phyloP scores from a whole-genome alignment of 73 alveolate species.

The Paramecium tetraurelia region DNA sequence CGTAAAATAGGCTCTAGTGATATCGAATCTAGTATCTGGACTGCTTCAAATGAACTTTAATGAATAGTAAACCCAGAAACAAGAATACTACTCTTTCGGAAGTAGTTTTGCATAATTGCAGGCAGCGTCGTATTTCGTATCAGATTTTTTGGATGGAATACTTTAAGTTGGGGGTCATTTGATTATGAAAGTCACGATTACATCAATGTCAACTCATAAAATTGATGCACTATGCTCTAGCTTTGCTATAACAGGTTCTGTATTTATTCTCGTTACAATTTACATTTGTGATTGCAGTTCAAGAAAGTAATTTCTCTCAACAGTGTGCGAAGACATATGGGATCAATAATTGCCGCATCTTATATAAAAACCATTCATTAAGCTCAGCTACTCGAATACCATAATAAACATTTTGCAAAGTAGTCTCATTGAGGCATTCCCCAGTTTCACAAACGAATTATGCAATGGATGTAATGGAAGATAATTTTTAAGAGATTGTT shows the following conservation, averaged over 20 bases:
- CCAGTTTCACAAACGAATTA: not conserved
- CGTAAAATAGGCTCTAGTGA: not conserved
- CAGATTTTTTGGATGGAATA: not conserved
- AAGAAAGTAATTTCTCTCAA: not conserved
- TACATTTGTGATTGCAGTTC: not conserved
- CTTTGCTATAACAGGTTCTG: not conserved
- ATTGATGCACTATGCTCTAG: not conserved
- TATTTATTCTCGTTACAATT: not conserved
- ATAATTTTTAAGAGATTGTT: not conserved
- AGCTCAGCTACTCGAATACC: not conserved
- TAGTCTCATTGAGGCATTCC: not conserved
- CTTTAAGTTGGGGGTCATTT: not conserved
- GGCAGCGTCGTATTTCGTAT: not conserved
- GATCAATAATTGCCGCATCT: not conserved
- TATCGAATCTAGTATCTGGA: not conserved
- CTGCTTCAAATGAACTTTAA: not conserved
- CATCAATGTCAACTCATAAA: not conserved
- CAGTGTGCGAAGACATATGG: not conserved
- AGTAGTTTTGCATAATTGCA: not conserved
- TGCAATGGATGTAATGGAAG: conserved; percentile 22
- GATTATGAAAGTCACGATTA: not conserved
- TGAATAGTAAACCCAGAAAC: not conserved
- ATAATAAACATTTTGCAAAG: not conserved
- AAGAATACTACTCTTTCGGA: not conserved
- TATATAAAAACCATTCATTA: not conserved